Evolutionary conservation across 306 rosid species (phyloP).

Genomic region (Nissolia schottii): DNA sequence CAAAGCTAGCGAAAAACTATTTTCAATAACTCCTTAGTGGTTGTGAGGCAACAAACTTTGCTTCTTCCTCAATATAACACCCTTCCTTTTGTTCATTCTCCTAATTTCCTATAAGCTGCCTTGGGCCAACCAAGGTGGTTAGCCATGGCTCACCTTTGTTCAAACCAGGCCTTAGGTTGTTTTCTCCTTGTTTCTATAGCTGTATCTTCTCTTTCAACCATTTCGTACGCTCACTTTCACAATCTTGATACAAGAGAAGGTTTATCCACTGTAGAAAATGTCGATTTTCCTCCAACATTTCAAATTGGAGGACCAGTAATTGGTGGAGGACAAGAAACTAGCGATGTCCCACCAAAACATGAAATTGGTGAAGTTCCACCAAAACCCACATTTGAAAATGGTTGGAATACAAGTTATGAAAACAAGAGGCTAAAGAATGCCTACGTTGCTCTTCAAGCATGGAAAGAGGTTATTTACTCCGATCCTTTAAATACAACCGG

Average conservation of each 20-base stretch:
- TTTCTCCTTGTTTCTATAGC: background rate
- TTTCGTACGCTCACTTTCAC: background rate
- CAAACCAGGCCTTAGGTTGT: constrained; percentile 41
- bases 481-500: constrained; percentile 34
- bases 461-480: constrained; percentile 38
- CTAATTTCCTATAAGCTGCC: constrained; percentile 21
- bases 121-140: constrained; percentile 49
- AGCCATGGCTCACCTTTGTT: constrained; percentile 37
- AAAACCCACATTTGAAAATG: background rate
- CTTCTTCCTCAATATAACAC: constrained; percentile 21
- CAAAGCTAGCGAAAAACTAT: constrained; percentile 18
- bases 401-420: background rate
- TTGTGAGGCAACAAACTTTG: background rate
- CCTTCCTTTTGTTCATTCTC: background rate
- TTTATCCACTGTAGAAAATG: background rate
- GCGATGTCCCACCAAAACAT: background rate
- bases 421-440: constrained; percentile 33
- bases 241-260: background rate
- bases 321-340: background rate
- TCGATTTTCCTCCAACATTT: background rate
- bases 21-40: background rate
- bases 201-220: constrained; percentile 20
- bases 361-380: background rate
- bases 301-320: too few relatives aligned
- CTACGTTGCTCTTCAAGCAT: constrained; percentile 41